phyloP scores from a whole-genome alignment of 345 rosid genomes.

The Eucalyptus tenuipes region DNA sequence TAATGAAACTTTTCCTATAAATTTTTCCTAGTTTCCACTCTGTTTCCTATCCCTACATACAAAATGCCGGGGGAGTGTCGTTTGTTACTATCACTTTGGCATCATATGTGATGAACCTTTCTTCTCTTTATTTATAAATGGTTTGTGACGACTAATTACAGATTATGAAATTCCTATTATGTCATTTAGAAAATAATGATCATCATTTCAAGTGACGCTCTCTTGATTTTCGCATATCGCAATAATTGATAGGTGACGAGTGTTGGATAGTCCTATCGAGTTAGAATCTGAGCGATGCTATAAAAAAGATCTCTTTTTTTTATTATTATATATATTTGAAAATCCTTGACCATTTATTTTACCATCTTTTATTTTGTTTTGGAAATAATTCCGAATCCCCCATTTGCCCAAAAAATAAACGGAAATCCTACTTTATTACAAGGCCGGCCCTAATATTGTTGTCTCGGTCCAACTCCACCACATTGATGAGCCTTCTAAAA shows the following conservation, averaged over 20 bases:
- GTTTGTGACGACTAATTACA: neutral
- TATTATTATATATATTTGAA: neutral
- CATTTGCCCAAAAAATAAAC: neutral
- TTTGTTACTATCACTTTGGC: neutral
- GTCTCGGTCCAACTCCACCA: neutral
- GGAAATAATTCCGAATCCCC: neutral
- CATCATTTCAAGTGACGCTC: neutral
- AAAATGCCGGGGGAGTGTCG: neutral
- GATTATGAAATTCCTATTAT: neutral
- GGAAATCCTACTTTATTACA: neutral
- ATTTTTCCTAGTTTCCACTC: neutral
- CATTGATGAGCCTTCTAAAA: neutral
- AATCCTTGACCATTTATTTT: neutral
- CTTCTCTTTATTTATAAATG: neutral
- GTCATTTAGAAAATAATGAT: neutral
- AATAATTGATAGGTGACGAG: neutral
- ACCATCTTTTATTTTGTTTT: neutral
- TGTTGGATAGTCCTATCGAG: fast-evolving
- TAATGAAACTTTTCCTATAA: neutral
- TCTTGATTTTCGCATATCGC: neutral
- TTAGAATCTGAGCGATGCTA: neutral
- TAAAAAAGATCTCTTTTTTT: neutral
- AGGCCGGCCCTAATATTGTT: neutral
- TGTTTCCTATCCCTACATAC: neutral
- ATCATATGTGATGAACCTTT: neutral